A percentile compares a stretch with the other conserved stretches of the same genome.
These are phyloP conservation scores for Fusarium multiceps DNA, from an alignment of 2,329 filamentous ascomycete genomes.

Conservation along the genomic window DNA sequence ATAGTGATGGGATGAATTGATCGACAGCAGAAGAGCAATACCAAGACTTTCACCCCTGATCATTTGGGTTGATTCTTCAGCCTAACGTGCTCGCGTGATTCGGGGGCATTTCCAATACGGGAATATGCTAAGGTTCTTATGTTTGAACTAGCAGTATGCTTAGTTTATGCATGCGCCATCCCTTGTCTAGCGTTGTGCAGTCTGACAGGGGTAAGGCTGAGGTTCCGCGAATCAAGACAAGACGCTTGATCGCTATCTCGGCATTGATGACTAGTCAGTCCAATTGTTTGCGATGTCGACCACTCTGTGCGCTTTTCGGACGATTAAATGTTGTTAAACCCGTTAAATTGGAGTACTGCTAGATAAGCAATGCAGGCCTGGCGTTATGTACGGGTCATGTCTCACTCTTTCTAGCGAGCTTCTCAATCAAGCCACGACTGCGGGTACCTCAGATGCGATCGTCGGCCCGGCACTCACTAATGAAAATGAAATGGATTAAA, in stretches of 20 bases:
- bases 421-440: conserved; percentile 15
- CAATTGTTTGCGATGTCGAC: conserved; percentile 17
- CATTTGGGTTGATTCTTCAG: neutral
- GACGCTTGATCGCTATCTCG: conserved; percentile 7
- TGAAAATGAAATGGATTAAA: neutral
- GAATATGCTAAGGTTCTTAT: conserved; percentile 30
- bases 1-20: conserved; percentile 8
- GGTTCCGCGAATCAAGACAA: conserved; percentile 25
- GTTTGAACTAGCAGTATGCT: conserved; percentile 29
- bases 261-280: conserved; percentile 3
- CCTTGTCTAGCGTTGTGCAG: conserved; percentile 17
- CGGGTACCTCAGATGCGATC: conserved; percentile 8
- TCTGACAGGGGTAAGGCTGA: neutral
- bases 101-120: conserved; percentile 25
- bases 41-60: conserved; percentile 18
- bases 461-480: neutral
- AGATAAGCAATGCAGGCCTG: conserved; percentile 5
- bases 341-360: neutral
- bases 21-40: conserved; percentile 1
- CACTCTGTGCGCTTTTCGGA: neutral
- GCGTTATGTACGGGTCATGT: neutral
- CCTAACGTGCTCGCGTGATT: conserved; percentile 20
- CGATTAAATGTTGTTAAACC: neutral
- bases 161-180: conserved; percentile 27
- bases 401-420: conserved; percentile 5